Evolutionary conservation across 768 basidiomycete genomes (phyloP), one percentile per base, ranked within the genome.

Genomic region (Tylopilus cervinicoccineus): DNA sequence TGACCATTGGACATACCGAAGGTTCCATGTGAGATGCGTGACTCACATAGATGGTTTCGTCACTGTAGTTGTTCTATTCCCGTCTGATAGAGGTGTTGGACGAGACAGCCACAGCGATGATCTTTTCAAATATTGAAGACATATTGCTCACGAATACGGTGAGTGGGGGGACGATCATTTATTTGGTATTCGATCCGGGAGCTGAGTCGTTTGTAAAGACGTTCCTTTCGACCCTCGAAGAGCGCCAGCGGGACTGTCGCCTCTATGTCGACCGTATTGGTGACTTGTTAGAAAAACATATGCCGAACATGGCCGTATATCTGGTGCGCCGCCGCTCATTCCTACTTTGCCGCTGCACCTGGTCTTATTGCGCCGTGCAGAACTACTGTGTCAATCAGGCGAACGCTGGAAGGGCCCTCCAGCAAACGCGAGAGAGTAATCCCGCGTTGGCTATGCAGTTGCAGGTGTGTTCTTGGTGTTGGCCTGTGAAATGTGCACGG

Each of bases 121-220:
- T 98, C 16, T 98, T 97, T 59, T 88, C 88, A 6, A 98, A 98
- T 58, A 76, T 97, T 20, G 94, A 98, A 62, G 94, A 97, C 57
- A 83, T 97, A 41, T 72, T 97, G 4, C 68, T 97, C 26, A 86
- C 83, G 34, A 94, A 95, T 57, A 95, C 91, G 11, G 89, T 88
- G 58, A 52, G 89, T 88, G 58, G 52, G 81, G 55, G 8, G 7
- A 44, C 19, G 5, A 1, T 22, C 8, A n/a, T 16, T 26, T 14
- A 11, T 48, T 27, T 11, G 11, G 10, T 8, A 19, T 7, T 26
- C 4, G 22, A 33, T 17, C 9, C 4, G 16, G 47, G 38, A 38
- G 16, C 14, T 43, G 40, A 32, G 34, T 32, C 10, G 4, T 3
- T 45, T 33, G 38, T 17, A 9, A 44, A 88, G 87, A 77, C 83